phyloP scores from a whole-genome alignment of 192 early-diverging fungal genomes.

The Pilaira anomala region DNA sequence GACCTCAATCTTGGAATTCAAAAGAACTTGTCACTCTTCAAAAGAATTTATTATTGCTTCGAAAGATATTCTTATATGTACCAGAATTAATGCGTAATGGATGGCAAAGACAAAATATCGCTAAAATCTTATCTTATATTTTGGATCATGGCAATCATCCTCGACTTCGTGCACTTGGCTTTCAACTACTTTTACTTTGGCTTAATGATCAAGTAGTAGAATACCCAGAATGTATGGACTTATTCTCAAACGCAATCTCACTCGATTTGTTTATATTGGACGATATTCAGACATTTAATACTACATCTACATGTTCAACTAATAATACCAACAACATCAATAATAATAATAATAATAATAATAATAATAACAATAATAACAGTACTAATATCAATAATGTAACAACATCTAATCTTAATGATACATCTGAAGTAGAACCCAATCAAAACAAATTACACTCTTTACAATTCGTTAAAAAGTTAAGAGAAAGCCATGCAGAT shows the following conservation, averaged over 20 bases:
- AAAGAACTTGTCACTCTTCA: conserved; percentile 69
- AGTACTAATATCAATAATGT: background rate
- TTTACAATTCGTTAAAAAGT: conserved; percentile 32
- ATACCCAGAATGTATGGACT: conserved; percentile 51
- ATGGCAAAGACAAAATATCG: conserved; percentile 68
- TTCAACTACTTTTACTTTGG: conserved; percentile 69
- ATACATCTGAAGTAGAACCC: background rate
- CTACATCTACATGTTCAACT: conserved; percentile 9
- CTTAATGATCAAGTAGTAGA: conserved; percentile 64
- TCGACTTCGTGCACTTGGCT: conserved; percentile 65
- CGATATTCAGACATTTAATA: conserved; percentile 33
- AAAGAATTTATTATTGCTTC: conserved; percentile 58
- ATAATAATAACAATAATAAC: background rate
- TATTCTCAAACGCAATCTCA: conserved; percentile 67
- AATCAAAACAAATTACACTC: conserved; percentile 16
- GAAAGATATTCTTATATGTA: conserved; percentile 64
- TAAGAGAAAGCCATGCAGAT: conserved; percentile 15
- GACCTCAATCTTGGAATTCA: conserved; percentile 46
- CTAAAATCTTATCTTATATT: conserved; percentile 59
- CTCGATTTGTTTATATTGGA: conserved; percentile 54
- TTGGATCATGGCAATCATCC: conserved; percentile 68
- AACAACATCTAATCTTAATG: background rate
- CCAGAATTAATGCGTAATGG: conserved; percentile 69
- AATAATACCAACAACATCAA: background rate
- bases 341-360: background rate